A percentile compares a stretch with the other conserved stretches of the same genome.
Evolutionary conservation across 352 stramenopile species (phyloP).

Genomic region (Pythium scleroteichum): DNA sequence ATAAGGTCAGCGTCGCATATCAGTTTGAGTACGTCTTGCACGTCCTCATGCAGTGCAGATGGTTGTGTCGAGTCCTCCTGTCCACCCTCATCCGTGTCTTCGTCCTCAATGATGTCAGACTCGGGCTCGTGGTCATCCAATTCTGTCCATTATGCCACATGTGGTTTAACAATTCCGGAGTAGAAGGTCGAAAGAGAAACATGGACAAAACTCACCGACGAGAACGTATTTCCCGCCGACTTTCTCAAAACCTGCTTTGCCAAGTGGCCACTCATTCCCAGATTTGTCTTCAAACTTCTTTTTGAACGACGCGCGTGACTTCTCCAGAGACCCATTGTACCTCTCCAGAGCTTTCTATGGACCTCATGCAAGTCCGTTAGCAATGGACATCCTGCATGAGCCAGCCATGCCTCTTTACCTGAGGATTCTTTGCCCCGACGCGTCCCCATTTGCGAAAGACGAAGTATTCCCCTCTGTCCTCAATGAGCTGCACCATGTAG

Average conservation of each 20-base stretch:
- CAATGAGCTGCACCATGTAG: conserved; percentile 71
- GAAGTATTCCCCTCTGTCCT: conserved; percentile 41
- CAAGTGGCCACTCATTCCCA: conserved; percentile 65
- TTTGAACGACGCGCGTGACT: conserved; percentile 49
- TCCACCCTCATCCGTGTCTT: conserved; percentile 12
- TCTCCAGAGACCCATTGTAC: conserved; percentile 45
- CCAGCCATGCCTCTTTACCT: conserved; percentile 29
- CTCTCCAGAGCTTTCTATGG: conserved; percentile 23
- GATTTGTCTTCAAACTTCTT: conserved; percentile 70
- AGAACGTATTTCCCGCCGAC: conserved; percentile 64
- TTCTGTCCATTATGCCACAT: conserved; percentile 15
- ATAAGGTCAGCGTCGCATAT: conserved; percentile 39
- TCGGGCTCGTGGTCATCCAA: conserved; percentile 26
- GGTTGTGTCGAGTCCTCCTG: not conserved
- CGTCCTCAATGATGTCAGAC: conserved; percentile 3
- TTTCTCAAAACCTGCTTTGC: conserved; percentile 37
- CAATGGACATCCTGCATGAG: no score
- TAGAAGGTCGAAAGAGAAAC: no score
- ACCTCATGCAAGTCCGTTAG: no score
- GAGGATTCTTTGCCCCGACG: conserved; percentile 62
- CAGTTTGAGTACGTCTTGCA: conserved; percentile 32
- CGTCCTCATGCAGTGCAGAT: conserved; percentile 22
- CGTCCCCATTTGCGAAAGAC: conserved; percentile 75
- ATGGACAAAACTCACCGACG: conserved; percentile 46
- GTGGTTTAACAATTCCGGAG: no score